These are phyloP conservation scores for Pestalotiopsis sp. DNA, from an alignment of 2,329 filamentous ascomycete genomes.

Conservation along the genomic window DNA sequence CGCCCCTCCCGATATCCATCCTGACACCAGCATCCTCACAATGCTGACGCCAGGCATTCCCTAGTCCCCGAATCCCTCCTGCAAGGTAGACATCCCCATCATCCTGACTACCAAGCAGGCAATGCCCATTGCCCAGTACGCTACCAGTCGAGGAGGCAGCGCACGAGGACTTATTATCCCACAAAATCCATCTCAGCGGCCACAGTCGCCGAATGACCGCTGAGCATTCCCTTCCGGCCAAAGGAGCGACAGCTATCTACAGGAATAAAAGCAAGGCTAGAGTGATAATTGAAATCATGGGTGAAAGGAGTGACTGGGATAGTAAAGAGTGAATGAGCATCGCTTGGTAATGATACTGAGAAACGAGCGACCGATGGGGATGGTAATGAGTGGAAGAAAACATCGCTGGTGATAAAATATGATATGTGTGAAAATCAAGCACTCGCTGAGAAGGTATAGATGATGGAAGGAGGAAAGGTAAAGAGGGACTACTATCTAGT, in stretches of 20 bases:
- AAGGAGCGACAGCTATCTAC: slow-evolving; percentile 1
- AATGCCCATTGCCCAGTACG: neutral
- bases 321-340: too few species aligned
- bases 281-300: neutral
- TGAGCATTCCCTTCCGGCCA: neutral
- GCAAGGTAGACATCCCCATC: slow-evolving; percentile 2
- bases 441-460: neutral
- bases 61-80: slow-evolving; percentile 1
- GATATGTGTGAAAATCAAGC: neutral
- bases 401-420: too few species aligned
- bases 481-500: neutral
- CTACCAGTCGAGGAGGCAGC: neutral
- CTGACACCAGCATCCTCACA: neutral
- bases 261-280: neutral
- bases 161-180: neutral
- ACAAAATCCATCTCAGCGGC: neutral
- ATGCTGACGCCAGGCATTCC: neutral
- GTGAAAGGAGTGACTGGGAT: neutral
- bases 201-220: neutral
- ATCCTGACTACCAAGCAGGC: neutral
- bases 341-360: neutral
- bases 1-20: neutral
- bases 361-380: too few species aligned
- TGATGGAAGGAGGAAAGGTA: neutral
- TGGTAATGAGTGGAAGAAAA: too few species aligned